Conservation (phyloP, 306 rosid genomes). For the Vachellia pachyceras region DNA sequence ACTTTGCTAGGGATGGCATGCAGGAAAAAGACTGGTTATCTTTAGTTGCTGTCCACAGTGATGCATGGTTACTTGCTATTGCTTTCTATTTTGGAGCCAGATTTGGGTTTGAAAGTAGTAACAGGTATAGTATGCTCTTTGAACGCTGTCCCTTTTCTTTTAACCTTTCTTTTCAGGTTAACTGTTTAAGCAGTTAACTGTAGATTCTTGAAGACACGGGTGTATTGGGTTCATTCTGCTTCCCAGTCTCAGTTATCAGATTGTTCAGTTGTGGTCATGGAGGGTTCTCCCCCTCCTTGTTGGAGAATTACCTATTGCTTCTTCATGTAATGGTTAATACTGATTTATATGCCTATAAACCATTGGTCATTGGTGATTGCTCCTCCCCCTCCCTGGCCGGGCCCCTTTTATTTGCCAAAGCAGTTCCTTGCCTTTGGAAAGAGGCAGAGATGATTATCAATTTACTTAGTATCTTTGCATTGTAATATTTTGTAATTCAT, state of each 20-base stretch:
- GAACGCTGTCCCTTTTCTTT: not conserved
- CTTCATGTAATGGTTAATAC: not conserved
- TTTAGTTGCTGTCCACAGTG: slow-evolving; percentile 94
- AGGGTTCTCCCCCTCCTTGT: not conserved
- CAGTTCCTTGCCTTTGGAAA: not conserved
- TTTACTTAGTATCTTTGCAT: not conserved
- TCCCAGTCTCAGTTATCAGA: slow-evolving; percentile 11
- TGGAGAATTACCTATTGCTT: not conserved
- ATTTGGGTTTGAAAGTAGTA: slow-evolving; percentile 83
- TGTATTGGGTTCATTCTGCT: slow-evolving; percentile 1
- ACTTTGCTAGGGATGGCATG: slow-evolving; percentile 98
- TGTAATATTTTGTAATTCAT: not conserved
- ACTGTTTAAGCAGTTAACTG: too few species aligned
- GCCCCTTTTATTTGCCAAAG: not conserved
- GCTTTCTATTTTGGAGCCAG: slow-evolving; percentile 95
- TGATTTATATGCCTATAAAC: not conserved
- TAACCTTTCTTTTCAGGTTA: slow-evolving; percentile 1
- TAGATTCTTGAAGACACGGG: slow-evolving; percentile 5
- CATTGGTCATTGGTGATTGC: not conserved
- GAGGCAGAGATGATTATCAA: not conserved
- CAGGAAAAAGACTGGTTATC: slow-evolving; percentile 89
- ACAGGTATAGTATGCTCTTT: slow-evolving; percentile 60
- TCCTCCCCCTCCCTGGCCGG: not conserved
- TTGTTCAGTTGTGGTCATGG: slow-evolving; percentile 12
- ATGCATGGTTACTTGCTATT: slow-evolving; percentile 92